Conservation (phyloP, 768 basidiomycete species). For the Fomitopsis serialis region DNA sequence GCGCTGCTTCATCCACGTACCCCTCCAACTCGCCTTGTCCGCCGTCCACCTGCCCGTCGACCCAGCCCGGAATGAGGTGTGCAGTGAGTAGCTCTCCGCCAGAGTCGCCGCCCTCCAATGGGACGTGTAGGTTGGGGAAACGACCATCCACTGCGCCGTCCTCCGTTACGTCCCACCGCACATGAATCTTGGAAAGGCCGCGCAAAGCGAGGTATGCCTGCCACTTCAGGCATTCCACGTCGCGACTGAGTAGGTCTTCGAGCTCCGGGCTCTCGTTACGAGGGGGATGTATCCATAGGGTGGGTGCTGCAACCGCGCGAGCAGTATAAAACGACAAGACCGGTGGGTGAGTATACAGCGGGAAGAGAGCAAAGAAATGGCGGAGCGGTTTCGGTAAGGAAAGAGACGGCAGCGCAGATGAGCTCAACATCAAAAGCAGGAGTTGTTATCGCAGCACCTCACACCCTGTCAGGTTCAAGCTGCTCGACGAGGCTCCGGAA, state of each 20-base stretch:
- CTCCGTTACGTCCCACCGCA: slow-evolving; percentile 65
- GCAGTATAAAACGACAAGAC: slow-evolving; percentile 28
- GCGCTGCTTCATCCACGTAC: slow-evolving; percentile 51
- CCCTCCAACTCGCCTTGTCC: slow-evolving; percentile 52
- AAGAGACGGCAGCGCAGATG: background rate
- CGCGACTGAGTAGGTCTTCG: slow-evolving; percentile 51
- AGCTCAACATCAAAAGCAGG: background rate
- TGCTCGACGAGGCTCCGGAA: too few species aligned
- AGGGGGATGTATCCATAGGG: slow-evolving; percentile 67
- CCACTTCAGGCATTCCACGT: slow-evolving; percentile 89
- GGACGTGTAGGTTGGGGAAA: slow-evolving; percentile 69
- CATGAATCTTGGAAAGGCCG: slow-evolving; percentile 41
- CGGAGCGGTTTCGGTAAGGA: slow-evolving; percentile 36
- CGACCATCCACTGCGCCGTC: slow-evolving; percentile 66
- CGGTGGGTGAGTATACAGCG: slow-evolving; percentile 46
- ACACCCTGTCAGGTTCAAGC: too few species aligned
- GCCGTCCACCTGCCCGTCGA: slow-evolving; percentile 42
- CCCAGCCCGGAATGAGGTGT: slow-evolving; percentile 71
- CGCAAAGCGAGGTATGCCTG: slow-evolving; percentile 78
- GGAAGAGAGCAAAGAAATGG: slow-evolving; percentile 54
- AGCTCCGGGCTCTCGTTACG: slow-evolving; percentile 13
- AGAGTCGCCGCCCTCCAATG: slow-evolving; percentile 27
- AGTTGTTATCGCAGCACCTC: too few species aligned
- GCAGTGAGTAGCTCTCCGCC: slow-evolving; percentile 52
- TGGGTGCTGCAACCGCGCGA: slow-evolving; percentile 28